Percentiles rank a stretch among this genome's conserved stretches.
phyloP scores from a whole-genome alignment of 805 yeast genomes.

The Candida dendrica region DNA sequence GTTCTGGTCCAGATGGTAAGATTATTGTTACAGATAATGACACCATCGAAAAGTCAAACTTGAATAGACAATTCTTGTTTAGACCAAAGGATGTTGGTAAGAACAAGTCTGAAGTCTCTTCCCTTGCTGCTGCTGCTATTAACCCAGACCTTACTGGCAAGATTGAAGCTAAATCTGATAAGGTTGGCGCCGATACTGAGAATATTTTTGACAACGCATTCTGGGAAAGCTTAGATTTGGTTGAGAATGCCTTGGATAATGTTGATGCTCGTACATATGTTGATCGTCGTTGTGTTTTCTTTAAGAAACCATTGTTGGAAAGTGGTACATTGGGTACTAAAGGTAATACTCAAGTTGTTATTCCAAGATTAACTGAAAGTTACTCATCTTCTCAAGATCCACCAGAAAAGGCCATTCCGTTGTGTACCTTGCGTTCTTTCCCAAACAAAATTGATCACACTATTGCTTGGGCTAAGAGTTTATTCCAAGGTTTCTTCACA shows the following conservation, averaged over 20 bases:
- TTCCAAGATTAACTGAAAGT: slow-evolving; percentile 90
- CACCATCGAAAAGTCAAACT: slow-evolving; percentile 89
- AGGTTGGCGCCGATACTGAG: slow-evolving; percentile 93
- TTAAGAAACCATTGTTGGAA: slow-evolving; percentile 83
- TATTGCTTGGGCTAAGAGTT: slow-evolving; percentile 96
- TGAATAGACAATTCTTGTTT: slow-evolving; percentile 94
- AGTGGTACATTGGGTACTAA: slow-evolving; percentile 97
- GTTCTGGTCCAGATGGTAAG: slow-evolving; percentile 83
- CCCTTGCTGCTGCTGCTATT: slow-evolving; percentile 75
- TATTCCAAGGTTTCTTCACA: slow-evolving; percentile 85
- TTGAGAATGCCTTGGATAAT: slow-evolving; percentile 94
- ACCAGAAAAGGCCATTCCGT: slow-evolving; percentile 95
- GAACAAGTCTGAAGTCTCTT: slow-evolving; percentile 86
- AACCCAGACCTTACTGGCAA: slow-evolving; percentile 78
- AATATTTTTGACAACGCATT: slow-evolving; percentile 75
- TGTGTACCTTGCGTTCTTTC: slow-evolving; percentile 95
- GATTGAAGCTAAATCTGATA: slow-evolving; percentile 70
- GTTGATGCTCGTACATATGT: slow-evolving; percentile 97
- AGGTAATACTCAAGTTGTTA: slow-evolving; percentile 95
- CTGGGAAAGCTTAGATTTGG: slow-evolving; percentile 81
- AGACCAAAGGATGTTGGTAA: slow-evolving; percentile 92
- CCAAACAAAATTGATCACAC: slow-evolving; percentile 98
- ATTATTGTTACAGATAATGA: slow-evolving; percentile 89
- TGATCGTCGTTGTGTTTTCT: slow-evolving; percentile 93
- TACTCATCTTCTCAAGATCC: slow-evolving; percentile 97